Evolutionary conservation across 768 basidiomycete genomes (phyloP), one percentile per base, ranked within the genome.

Genomic region (Cyathus striatus): DNA sequence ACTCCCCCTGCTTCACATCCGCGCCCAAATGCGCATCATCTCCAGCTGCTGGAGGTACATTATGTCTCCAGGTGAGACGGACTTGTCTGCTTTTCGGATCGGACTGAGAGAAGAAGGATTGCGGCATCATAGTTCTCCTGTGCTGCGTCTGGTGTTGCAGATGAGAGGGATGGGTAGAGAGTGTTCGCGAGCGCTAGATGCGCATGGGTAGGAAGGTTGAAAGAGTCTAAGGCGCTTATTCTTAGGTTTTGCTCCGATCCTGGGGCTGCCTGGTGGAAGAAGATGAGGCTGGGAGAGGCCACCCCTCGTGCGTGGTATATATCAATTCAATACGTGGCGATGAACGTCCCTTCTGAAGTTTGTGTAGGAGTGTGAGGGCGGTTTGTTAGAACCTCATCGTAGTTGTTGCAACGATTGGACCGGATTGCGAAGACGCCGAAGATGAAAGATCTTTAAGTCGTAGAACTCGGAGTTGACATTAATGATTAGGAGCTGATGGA

Each of bases 31-130:
- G 24, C 61, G 52, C 80, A 95, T 91, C 91, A 95, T 95, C 53
- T 90, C 83, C 22, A 93, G 61, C 18, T 93, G 80, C 55, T 93
- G 87, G n/a, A 70, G 54, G 45, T 81, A 75, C 0, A 82, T 79
- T 18, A 88, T 86, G 58, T 92, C 90, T 1, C 78, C 75, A 0
- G 78, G 62, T 51, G 81, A 79, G 35, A 86, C 65, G 4, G 64
- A 52, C 63, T 97, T 97, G 63, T 97, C 92, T 4, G 81, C 90
- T 51, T 97, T 95, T n/a, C n/a, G n/a, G n/a, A n/a, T 42, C 82
- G 76, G 33, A 90, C 79, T 23, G 91, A 92, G 36, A 95, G 76
- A 1, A 94, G 70, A 4, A 95, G 72, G 1, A 96, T 66, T 40
- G 73, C 79, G 2, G 89, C 85, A 44, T 90, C 83, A 53, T 85